Base-by-base conservation (phyloP, 306 rosid genomes). In the Prunus mongolica region DNA sequence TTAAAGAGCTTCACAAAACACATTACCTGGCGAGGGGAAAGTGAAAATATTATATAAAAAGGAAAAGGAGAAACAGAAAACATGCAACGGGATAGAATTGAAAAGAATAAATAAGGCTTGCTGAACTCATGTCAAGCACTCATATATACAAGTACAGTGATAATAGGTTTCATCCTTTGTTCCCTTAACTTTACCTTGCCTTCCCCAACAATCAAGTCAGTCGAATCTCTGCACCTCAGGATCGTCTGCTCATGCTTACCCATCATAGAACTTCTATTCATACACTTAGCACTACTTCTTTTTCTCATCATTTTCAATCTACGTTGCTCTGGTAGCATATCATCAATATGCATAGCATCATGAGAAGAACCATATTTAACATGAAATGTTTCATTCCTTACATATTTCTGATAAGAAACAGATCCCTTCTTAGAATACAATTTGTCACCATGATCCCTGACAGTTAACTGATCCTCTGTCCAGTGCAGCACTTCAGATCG, bases 131-230 rank as follows among this genome's bases (percentile, higher is more conserved):
- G 67, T 69, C 51, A 68, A 72, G 73, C 69, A 81, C 80, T 83
- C 75, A 20, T 86, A 81, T 58, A 70, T 61, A 82, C 85, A 90
- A 66, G 71, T 67, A 84, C 79, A 76, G 46, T 54, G 74, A 68
- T 82, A 79, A 83, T 80, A 73, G 72, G 78, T 72, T 84, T 82
- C 69, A 74, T 76, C 85, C 81, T 60, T 65, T 64, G 66, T 79
- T 68, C 81, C 89, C 87, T 86, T 82, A 85, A 72, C 72, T 75
- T 87, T 88, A 90, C 96, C 93, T 90, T 88, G 85, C 77, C 82
- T 82, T 85, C 83, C 80, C 84, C 84, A 81, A 83, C 76, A 80
- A 84, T 66, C 71, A 82, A 80, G 88, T 87, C 81, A 79, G 71
- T 76, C n/a, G 91, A 82, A 85, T 82, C 82, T 87, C 80, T 68